Evolutionary conservation across 139 green algal species (phyloP), one percentile per base, ranked within the genome.

Genomic region (Volvox africanus): DNA sequence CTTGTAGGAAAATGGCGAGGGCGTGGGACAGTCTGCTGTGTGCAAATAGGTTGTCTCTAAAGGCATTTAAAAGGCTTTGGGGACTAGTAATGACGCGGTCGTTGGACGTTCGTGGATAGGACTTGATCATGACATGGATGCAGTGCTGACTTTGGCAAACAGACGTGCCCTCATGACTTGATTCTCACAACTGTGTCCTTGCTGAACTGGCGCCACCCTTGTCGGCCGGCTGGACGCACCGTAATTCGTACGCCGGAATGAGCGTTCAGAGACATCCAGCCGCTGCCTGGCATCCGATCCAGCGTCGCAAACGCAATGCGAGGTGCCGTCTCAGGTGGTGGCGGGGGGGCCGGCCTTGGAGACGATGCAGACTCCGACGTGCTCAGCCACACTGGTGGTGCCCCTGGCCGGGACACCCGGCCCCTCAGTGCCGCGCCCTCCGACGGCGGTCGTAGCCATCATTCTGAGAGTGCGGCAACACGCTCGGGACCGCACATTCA

Each of bases 371-470:
- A 75, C 68, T 73, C 50, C 33, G 75, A 90, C 55, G 55, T n/a
- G 28, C 6, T 76, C 17, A 78, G 71, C 71, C 73, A 85, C 73
- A 36, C 50, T 0, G 80, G 80, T 2, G 80, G 80, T 12, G n/a
- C 50, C 13, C 17, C 17, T 5, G 86, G 75, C 28, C 69, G 85
- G 28, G 68, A 69, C 84, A 55, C 75, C 0, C 68, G 84, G 24
- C 86, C 86, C 28, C 55, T 85, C n/a, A 62, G 26, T 30, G 86
- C 86, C 73, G 86, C 20, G 50, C 86, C 86, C 55, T 85, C 73
- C 20, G 86, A 90, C 55, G 86, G 86, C 44, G 86, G 75, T 61
- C 86, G 86, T 61, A 90, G 86, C 86, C 86, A 90, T 12, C 86
- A 90, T 24, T 36, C 86, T 1, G 86, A 90, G 86, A 85, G 50